These are phyloP conservation scores for Corniculantispora saksenae DNA, from an alignment of 2,329 filamentous ascomycete genomes.

Conservation along the genomic window DNA sequence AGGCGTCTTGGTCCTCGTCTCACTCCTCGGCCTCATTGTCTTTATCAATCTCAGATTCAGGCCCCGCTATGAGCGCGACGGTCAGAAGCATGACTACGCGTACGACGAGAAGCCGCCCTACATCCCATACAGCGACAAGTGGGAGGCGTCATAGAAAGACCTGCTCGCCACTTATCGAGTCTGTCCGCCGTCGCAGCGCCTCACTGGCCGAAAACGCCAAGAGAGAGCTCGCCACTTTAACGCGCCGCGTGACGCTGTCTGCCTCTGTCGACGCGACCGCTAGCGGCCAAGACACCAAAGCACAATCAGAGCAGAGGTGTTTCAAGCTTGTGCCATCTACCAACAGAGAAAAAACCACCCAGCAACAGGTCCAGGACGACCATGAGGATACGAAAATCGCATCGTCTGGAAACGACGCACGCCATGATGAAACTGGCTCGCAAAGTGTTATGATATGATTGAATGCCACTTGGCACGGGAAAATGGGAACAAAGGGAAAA, in stretches of 20 bases:
- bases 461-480: slow-evolving; percentile 1
- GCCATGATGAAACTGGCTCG: slow-evolving; percentile 15
- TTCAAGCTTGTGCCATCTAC: background rate
- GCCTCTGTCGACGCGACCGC: slow-evolving; percentile 16
- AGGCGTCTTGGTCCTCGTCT: slow-evolving; percentile 35
- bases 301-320: background rate
- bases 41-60: slow-evolving; percentile 30
- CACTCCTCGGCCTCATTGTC: slow-evolving; percentile 34
- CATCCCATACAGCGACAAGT: slow-evolving; percentile 26
- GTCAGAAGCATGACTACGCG: slow-evolving; percentile 22
- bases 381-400: background rate
- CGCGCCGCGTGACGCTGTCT: slow-evolving; percentile 23
- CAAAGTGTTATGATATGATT: slow-evolving; percentile 13
- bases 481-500: too few relatives aligned
- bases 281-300: background rate
- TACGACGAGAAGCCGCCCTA: slow-evolving; percentile 24
- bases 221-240: slow-evolving; percentile 27
- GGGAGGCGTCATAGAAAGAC: slow-evolving; percentile 22
- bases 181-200: slow-evolving; percentile 30
- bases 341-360: background rate
- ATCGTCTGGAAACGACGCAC: background rate
- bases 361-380: background rate
- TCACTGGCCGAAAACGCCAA: slow-evolving; percentile 29
- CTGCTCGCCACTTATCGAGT: slow-evolving; percentile 23
- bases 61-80: slow-evolving; percentile 16